phyloP scores from a whole-genome alignment of 2,329 filamentous ascomycete species.

The Epichloe brachyelytri region DNA sequence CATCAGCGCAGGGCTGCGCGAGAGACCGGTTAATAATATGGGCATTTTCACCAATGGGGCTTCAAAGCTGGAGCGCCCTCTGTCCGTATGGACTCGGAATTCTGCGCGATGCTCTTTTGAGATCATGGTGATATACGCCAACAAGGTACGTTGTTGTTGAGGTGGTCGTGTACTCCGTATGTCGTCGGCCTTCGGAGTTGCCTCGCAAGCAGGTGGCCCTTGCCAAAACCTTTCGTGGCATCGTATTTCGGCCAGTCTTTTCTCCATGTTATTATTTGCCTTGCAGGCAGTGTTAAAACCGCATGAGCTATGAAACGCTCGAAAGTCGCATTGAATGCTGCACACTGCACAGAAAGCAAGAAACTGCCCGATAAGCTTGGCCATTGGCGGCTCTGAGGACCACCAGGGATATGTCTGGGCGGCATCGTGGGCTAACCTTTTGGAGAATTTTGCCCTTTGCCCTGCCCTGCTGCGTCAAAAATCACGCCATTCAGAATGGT shows the following conservation, averaged over 20 bases:
- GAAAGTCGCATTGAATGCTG: background rate
- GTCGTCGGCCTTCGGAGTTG: background rate
- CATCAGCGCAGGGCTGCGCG: too few relatives aligned
- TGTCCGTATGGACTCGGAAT: too few relatives aligned
- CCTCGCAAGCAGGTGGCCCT: background rate
- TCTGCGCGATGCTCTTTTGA: too few relatives aligned
- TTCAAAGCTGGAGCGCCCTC: too few relatives aligned
- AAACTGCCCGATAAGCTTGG: background rate
- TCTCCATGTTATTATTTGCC: background rate
- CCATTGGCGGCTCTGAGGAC: background rate
- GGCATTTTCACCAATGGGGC: too few relatives aligned
- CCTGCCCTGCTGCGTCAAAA: background rate
- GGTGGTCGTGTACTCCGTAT: too few relatives aligned
- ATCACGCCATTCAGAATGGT: slow-evolving; percentile 15
- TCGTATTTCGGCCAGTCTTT: background rate
- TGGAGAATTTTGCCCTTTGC: background rate
- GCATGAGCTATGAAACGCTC: background rate
- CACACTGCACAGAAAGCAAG: background rate
- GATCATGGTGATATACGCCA: too few relatives aligned
- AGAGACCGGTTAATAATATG: too few relatives aligned
- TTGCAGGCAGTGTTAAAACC: background rate
- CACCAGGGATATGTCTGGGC: background rate
- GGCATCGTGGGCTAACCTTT: background rate
- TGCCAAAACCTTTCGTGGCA: background rate
- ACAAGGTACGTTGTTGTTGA: too few relatives aligned